phyloP scores from a whole-genome alignment of 768 basidiomycete genomes.

The Xanthoconium stramineum region DNA sequence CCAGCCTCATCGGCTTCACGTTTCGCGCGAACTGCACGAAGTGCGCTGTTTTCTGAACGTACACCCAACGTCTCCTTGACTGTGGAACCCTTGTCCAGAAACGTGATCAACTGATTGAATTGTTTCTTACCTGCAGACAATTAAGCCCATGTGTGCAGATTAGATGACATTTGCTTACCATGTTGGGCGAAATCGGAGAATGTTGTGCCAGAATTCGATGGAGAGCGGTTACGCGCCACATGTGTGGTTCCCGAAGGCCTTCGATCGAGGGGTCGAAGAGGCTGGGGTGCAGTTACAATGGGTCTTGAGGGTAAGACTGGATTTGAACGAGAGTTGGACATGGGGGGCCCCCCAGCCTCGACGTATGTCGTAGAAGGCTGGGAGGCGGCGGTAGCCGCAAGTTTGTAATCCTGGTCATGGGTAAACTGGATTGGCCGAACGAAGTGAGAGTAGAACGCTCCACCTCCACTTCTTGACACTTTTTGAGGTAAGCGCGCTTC shows the following conservation, averaged over 20 bases:
- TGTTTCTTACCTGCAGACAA: slow-evolving; percentile 68
- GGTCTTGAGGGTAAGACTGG: slow-evolving; percentile 47
- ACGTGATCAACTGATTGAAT: slow-evolving; percentile 80
- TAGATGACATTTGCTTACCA: slow-evolving; percentile 35
- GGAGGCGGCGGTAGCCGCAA: slow-evolving; percentile 36
- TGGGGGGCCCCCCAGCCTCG: slow-evolving; percentile 30
- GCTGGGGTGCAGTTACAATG: slow-evolving; percentile 66
- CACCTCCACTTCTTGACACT: slow-evolving; percentile 87
- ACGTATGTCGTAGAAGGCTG: slow-evolving; percentile 31
- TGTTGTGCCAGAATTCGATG: slow-evolving; percentile 74
- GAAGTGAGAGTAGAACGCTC: slow-evolving; percentile 11
- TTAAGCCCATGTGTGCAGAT: neutral
- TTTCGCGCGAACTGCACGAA: slow-evolving; percentile 78
- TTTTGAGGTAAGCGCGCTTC: slow-evolving; percentile 76
- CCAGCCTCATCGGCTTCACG: slow-evolving; percentile 91
- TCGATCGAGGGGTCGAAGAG: slow-evolving; percentile 70
- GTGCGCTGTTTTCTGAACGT: slow-evolving; percentile 57
- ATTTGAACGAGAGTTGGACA: slow-evolving; percentile 42
- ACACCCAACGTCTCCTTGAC: slow-evolving; percentile 59
- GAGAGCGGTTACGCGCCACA: slow-evolving; percentile 64
- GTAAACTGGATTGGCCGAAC: slow-evolving; percentile 10
- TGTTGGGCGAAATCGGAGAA: slow-evolving; percentile 89
- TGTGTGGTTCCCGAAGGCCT: slow-evolving; percentile 61
- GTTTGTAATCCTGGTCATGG: slow-evolving; percentile 59
- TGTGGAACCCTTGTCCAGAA: slow-evolving; percentile 73